Evolutionary conservation across 805 yeast species (phyloP).

Genomic region (Yarrowia phangngaensis): DNA sequence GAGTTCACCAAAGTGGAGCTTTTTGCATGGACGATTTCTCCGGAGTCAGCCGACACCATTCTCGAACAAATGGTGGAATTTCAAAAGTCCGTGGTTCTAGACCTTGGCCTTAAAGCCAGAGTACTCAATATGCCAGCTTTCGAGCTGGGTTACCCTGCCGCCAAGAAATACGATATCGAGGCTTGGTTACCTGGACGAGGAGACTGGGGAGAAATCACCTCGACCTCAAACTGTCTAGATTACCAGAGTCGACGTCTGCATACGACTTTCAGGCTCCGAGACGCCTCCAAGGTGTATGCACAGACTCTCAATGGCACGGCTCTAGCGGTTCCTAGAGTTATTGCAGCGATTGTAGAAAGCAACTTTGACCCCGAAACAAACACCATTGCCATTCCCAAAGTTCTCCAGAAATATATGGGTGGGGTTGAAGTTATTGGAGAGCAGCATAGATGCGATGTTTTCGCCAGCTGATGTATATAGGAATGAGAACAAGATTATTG

Average conservation of each 20-base stretch:
- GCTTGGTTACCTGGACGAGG: constrained; percentile 99
- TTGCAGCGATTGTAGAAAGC: constrained; percentile 86
- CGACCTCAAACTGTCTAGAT: constrained; percentile 88
- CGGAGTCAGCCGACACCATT: constrained; percentile 28
- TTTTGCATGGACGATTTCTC: constrained; percentile 59
- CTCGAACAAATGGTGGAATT: constrained; percentile 58
- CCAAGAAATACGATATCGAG: constrained; percentile 86
- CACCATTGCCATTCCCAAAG: constrained; percentile 61
- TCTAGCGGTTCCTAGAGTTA: constrained; percentile 87
- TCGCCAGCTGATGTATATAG: no score
- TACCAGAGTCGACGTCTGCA: constrained; percentile 82
- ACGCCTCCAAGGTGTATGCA: constrained; percentile 46
- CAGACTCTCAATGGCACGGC: constrained; percentile 95
- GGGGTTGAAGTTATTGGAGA: constrained; percentile 37
- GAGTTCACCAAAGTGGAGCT: constrained; percentile 94
- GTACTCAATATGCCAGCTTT: constrained; percentile 84
- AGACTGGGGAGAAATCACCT: constrained; percentile 86
- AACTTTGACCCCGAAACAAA: constrained; percentile 59
- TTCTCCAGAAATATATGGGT: constrained; percentile 69
- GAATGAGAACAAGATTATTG: no score
- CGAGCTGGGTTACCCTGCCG: constrained; percentile 92
- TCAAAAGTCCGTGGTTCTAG: constrained; percentile 60
- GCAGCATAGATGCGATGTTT: constrained; percentile 8
- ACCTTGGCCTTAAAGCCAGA: constrained; percentile 74
- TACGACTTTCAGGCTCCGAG: constrained; percentile 49